Conservation (phyloP, 2,329 filamentous ascomycete genomes). For the Botrytis fabae region DNA sequence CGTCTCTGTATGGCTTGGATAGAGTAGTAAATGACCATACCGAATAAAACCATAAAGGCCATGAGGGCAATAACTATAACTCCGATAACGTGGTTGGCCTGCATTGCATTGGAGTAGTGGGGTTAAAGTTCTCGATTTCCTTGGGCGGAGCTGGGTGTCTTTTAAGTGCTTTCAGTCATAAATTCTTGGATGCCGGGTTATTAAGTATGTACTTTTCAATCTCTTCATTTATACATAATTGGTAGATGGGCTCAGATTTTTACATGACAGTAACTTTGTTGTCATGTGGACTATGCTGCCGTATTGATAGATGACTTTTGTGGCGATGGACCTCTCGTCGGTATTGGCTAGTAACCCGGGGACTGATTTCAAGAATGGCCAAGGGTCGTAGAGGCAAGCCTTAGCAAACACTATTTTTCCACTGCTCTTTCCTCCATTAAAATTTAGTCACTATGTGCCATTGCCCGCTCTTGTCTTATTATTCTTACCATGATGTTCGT, state of each 20-base stretch:
- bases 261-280: not conserved
- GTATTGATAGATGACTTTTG: not conserved
- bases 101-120: not conserved
- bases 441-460: not conserved
- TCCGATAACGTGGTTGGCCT: not conserved
- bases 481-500: not conserved
- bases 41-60: not conserved
- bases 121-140: not conserved
- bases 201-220: not conserved
- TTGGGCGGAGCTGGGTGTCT: not conserved
- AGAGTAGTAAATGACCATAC: constrained; percentile 1
- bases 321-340: not conserved
- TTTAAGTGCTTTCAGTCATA: not conserved
- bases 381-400: not conserved
- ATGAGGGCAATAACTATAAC: not conserved
- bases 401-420: not conserved
- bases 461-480: not conserved
- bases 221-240: not conserved
- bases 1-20: not conserved
- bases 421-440: not conserved
- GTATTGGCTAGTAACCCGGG: not conserved
- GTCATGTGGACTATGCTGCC: not conserved
- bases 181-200: not conserved
- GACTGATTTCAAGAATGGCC: not conserved
- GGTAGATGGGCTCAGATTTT: not conserved